Evolutionary conservation across 306 rosid genomes (phyloP), one percentile per base, ranked within the genome.

Genomic region (Citrullus mucosospermus): DNA sequence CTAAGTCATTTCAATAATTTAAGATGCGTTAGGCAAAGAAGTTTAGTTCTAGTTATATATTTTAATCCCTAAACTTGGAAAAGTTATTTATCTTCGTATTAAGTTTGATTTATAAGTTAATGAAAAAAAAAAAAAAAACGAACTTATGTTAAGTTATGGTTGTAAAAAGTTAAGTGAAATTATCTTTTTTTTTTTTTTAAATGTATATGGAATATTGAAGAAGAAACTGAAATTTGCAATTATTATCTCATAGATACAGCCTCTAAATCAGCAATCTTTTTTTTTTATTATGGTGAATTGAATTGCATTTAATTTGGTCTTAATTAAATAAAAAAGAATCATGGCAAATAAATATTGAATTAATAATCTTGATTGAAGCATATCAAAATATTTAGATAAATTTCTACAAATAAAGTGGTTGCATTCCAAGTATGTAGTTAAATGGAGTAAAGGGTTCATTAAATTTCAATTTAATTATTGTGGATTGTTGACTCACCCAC

Each of bases 401-500:
- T 43, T 68, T 68, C 32, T 43, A 44, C 12, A 25, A 48, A 22
- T 46, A 28, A 25, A n/a, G 32, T 41, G 25, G 36, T 8, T 69
- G 75, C 75, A 20, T 71, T 71, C 58, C 38, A 25, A 25, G 36
- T 22, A 44, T 15, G 53, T 2, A 71, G 41, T 50, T 72, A 72
- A 72, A 50, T 72, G 76, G 20, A 46, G 58, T 69, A 22, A 50
- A 28, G 22, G 25, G 32, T 25, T 28, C 25, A 28, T 50, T 50
- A 15, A 71, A 50, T 73, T 73, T 51, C 60, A 32, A 73, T 48
- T 73, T 14, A 73, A 73, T 73, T 73, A 73, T 51, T 73, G 77
- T 51, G 13, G 46, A 13, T 17, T 73, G 61, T 48, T 30, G 3
- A 25, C 30, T 48, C 61, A 46, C 39, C 76, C 13, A 50, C 77